Conservation (phyloP, 345 rosid genomes). For the Aquilaria sinensis region DNA sequence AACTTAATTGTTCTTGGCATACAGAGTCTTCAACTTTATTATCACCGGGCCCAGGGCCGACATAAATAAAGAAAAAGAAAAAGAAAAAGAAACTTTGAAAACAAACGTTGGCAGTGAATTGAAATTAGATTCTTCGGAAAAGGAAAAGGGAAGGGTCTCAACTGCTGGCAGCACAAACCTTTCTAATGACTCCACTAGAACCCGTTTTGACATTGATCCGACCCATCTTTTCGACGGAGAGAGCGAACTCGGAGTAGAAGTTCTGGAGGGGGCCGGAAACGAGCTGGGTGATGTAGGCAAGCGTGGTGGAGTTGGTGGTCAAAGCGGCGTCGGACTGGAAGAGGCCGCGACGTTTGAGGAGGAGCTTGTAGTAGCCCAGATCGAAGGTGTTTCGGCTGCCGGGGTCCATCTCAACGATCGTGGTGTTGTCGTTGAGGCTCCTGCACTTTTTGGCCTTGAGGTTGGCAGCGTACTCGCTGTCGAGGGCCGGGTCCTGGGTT, state of each 20-base stretch:
- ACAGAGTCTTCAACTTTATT: too few relatives aligned
- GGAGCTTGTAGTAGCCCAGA: constrained; percentile 47
- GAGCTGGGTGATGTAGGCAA: constrained; percentile 37
- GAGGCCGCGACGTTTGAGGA: constrained; percentile 67
- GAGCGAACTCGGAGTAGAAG: constrained; percentile 54
- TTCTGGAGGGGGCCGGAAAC: constrained; percentile 38
- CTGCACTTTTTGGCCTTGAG: constrained; percentile 67
- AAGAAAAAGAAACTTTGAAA: too few relatives aligned
- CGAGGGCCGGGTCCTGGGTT: constrained; percentile 58
- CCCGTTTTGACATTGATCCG: constrained; percentile 64
- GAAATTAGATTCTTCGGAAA: too few relatives aligned
- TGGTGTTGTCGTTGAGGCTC: constrained; percentile 45
- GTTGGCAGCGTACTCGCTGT: constrained; percentile 60
- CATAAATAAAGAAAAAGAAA: too few relatives aligned
- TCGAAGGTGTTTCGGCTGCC: constrained; percentile 72
- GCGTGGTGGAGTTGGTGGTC: constrained; percentile 42
- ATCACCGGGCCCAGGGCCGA: too few relatives aligned
- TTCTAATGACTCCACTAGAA: constrained; percentile 60
- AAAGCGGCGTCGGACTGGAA: constrained; percentile 74
- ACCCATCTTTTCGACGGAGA: constrained; percentile 80
- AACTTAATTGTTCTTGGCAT: too few relatives aligned
- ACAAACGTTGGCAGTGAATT: too few relatives aligned
- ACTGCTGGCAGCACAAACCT: constrained; percentile 62
- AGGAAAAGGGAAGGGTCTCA: constrained; percentile 4
- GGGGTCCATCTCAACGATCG: constrained; percentile 74